Evolutionary conservation across 257 asterid genomes (phyloP).

Genomic region (Salvia miltiorrhiza): DNA sequence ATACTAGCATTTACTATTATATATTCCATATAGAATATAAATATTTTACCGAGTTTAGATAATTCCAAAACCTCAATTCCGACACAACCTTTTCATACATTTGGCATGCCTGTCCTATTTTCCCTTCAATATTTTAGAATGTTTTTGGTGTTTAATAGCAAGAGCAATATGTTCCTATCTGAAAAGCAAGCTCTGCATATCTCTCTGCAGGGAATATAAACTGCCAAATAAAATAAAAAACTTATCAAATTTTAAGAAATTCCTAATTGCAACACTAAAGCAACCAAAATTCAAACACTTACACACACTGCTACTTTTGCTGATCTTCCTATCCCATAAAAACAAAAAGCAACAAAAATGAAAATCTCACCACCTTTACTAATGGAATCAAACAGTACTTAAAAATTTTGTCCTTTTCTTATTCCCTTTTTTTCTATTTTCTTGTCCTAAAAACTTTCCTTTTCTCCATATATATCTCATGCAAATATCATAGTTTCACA

Average conservation of each 20-base stretch:
- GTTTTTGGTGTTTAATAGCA: slow-evolving; percentile 27
- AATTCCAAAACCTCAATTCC: neutral
- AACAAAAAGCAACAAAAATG: neutral
- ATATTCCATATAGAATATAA: neutral
- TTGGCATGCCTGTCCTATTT: slow-evolving; percentile 19
- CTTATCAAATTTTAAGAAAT: slow-evolving; percentile 6
- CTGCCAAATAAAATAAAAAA: neutral
- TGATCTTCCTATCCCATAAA: neutral
- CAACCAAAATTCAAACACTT: slow-evolving; percentile 6
- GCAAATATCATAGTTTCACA: neutral
- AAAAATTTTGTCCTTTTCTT: slow-evolving; percentile 12
- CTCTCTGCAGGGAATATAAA: slow-evolving; percentile 21
- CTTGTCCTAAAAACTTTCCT: neutral
- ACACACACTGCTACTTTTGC: neutral
- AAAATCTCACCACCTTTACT: neutral
- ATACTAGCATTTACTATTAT: too few relatives aligned
- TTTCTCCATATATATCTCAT: neutral
- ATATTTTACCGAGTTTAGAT: neutral
- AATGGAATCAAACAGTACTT: slow-evolving; percentile 35
- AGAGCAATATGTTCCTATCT: slow-evolving; percentile 10
- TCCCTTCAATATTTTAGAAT: slow-evolving; percentile 13
- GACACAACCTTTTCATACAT: slow-evolving; percentile 8
- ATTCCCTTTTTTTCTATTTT: neutral
- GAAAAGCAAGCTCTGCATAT: slow-evolving; percentile 27
- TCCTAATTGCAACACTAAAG: slow-evolving; percentile 7